These are phyloP conservation scores for Microsporum ferrugineum DNA, from an alignment of 2,329 filamentous ascomycete genomes.

Conservation along the genomic window DNA sequence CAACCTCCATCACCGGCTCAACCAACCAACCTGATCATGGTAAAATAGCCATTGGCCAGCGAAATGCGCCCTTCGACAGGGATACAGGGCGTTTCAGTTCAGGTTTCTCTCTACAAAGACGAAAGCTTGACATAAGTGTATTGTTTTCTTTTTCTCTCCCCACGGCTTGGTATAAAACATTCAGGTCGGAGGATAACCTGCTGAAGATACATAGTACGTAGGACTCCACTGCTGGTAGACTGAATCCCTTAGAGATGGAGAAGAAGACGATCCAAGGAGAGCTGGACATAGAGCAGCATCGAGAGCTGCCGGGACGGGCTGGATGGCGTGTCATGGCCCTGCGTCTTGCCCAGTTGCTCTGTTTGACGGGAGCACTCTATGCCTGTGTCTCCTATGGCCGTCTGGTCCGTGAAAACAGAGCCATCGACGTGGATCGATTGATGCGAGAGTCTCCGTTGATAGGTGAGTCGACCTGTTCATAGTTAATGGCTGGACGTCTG, in stretches of 20 bases:
- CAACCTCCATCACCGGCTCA: no score
- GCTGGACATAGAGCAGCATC: neutral
- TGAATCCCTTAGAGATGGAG: neutral
- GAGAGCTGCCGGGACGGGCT: neutral
- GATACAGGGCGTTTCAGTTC: no score
- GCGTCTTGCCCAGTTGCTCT: neutral
- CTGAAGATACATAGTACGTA: no score
- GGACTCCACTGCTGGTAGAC: neutral
- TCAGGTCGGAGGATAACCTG: no score
- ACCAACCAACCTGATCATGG: no score
- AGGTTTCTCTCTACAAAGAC: no score
- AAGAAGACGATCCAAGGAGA: neutral
- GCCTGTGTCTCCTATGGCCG: conserved; percentile 1
- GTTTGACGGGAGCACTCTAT: neutral
- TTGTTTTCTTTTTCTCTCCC: no score
- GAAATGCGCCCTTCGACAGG: no score
- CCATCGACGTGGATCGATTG: neutral
- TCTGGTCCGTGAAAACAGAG: neutral
- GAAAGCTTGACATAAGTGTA: no score
- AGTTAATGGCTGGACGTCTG: neutral
- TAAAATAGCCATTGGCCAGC: no score
- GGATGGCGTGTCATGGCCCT: neutral
- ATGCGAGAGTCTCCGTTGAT: neutral
- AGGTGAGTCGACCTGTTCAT: neutral
- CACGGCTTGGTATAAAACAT: no score